Base-by-base conservation (phyloP, 1,284 basidiomycete species). In the Ceratobasidium sp. region DNA sequence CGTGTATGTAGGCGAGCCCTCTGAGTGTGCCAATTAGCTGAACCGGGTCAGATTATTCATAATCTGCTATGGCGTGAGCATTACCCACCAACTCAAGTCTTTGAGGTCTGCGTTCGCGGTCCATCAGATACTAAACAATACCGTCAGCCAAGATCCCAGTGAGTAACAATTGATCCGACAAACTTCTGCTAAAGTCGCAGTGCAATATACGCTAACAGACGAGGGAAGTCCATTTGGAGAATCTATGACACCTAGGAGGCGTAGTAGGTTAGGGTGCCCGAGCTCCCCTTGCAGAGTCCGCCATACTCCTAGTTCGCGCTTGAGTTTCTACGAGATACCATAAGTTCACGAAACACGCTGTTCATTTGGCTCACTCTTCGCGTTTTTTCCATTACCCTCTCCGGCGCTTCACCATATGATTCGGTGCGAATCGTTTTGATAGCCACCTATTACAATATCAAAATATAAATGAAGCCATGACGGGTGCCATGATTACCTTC, bases 241-340 rank as follows among this genome's bases (percentile, higher is more conserved):
- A 8, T 71, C 66, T 8, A 71, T 31, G 7, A 71, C 53, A 9
- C 66, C 66, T 14, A 71, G 19, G 14, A 71, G 54, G 9, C 44
- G 53, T 17, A 71, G 22, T 29, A 71, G 22, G 22, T 71, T 71
- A 19, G 66, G 66, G 44, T 71, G 66, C 0, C 22, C 41, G 51
- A 24, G 1, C 5, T 71, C 47, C 19, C 29, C 53, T 15, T 71
- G 66, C 14, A 71, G 33, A 6, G 66, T 71, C 15, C 53, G 36
- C 66, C 66, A 71, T 33, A 71, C 41, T 11, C 53, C 53, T n/a
- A 71, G 66, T 29, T 71, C 66, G 5, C 66, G 66, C 19, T 59
- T 47, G 1, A 69, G n/a, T 31, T 57, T 69, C 66, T 69, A 24
- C 11, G 9, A 9, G 11, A 53, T 6, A 27, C 22, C 7, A 51